Percentiles rank a stretch among this genome's conserved stretches.
Conservation (phyloP, 768 basidiomycete genomes). For the Chiua virens region DNA sequence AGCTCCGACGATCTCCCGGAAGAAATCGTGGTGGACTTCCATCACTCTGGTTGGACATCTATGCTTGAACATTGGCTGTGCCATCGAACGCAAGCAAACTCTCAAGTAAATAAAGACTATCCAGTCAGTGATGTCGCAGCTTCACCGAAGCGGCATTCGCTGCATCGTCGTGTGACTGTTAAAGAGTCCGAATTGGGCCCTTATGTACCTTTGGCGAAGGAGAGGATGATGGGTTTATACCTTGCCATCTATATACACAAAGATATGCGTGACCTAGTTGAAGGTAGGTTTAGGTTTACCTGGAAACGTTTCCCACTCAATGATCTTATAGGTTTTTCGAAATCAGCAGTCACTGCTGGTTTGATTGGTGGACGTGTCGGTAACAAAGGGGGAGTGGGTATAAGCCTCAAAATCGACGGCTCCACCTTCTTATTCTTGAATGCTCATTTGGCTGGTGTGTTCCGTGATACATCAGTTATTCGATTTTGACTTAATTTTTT, state of each 20-base stretch:
- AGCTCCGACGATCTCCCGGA: slow-evolving; percentile 37
- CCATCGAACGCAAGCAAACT: slow-evolving; percentile 31
- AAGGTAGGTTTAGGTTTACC: slow-evolving; percentile 41
- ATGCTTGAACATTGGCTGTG: slow-evolving; percentile 77
- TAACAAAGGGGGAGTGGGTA: slow-evolving; percentile 93
- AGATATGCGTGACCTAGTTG: slow-evolving; percentile 62
- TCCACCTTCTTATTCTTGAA: slow-evolving; percentile 87
- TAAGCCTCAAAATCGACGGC: slow-evolving; percentile 80
- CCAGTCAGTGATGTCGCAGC: slow-evolving; percentile 35
- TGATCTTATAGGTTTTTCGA: slow-evolving; percentile 57
- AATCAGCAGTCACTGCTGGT: slow-evolving; percentile 84
- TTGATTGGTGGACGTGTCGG: slow-evolving; percentile 89
- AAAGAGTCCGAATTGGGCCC: slow-evolving; percentile 61
- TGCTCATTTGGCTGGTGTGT: slow-evolving; percentile 81
- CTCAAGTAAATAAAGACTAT: slow-evolving; percentile 13
- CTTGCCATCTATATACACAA: slow-evolving; percentile 73
- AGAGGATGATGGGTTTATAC: slow-evolving; percentile 89
- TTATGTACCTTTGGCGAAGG: slow-evolving; percentile 84
- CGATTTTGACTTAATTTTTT: neutral
- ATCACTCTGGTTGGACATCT: slow-evolving; percentile 66
- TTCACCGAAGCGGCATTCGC: slow-evolving; percentile 43
- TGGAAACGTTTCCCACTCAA: neutral
- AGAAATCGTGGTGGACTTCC: slow-evolving; percentile 29
- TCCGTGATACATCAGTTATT: neutral
- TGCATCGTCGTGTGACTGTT: slow-evolving; percentile 41